phyloP scores from a whole-genome alignment of 1,284 basidiomycete genomes.

The Trichosporon faecale region DNA sequence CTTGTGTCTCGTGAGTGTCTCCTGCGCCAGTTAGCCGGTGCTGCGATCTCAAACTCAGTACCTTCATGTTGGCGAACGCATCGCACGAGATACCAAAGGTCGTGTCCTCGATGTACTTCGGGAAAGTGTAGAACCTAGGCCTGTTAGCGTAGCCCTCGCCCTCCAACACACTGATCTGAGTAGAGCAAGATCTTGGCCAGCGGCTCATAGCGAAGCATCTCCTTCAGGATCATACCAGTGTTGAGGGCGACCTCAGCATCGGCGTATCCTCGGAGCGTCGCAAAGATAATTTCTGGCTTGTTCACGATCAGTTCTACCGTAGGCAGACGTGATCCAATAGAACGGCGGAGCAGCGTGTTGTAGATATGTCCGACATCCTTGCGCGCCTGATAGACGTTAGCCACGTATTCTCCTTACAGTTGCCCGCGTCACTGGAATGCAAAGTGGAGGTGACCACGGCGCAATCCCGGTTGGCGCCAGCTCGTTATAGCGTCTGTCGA shows the following conservation, averaged over 20 bases:
- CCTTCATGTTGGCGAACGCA: conserved; percentile 91
- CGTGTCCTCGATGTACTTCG: conserved; percentile 93
- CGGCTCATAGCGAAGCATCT: conserved; percentile 92
- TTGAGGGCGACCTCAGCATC: conserved; percentile 95
- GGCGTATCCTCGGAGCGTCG: conserved; percentile 81
- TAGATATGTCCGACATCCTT: conserved; percentile 98
- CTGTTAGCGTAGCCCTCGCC: conserved; percentile 14
- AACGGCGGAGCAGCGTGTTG: conserved; percentile 88
- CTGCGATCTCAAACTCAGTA: conserved; percentile 18
- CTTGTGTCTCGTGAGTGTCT: conserved; percentile 92
- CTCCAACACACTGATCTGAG: conserved; percentile 74
- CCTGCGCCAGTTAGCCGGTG: conserved; percentile 50
- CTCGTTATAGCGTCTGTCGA: neutral
- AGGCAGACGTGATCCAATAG: conserved; percentile 87
- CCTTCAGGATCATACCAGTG: conserved; percentile 95
- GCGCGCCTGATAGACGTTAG: conserved; percentile 49
- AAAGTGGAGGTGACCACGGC: neutral
- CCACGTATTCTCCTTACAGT: neutral
- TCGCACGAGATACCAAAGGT: conserved; percentile 98
- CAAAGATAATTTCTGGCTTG: conserved; percentile 84
- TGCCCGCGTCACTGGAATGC: too few species aligned
- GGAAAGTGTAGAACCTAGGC: conserved; percentile 88
- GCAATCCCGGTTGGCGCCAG: neutral
- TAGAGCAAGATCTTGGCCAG: conserved; percentile 86
- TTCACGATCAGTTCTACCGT: conserved; percentile 90